These are phyloP conservation scores for Fusarium euwallaceae DNA, from an alignment of 2,329 filamentous ascomycete species.

Conservation along the genomic window DNA sequence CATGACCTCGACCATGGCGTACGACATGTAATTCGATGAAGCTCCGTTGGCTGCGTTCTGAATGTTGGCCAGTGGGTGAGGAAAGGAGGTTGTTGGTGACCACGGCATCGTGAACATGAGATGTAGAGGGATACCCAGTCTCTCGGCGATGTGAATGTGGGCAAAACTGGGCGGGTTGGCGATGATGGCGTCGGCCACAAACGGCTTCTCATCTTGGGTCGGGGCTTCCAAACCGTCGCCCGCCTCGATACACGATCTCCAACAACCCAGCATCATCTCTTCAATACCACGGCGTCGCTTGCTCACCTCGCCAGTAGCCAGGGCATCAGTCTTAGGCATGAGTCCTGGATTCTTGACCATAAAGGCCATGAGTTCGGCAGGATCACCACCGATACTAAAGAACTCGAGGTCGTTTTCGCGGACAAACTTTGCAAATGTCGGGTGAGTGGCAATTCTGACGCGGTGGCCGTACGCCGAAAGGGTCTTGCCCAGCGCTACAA, in stretches of 20 bases:
- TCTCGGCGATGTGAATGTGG: conserved; percentile 81
- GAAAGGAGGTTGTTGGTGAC: conserved; percentile 87
- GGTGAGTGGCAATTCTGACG: conserved; percentile 80
- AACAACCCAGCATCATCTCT: conserved; percentile 84
- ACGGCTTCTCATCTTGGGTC: conserved; percentile 64
- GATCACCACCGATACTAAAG: conserved; percentile 80
- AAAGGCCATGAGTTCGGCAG: conserved; percentile 83
- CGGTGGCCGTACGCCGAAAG: conserved; percentile 77
- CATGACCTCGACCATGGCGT: conserved; percentile 89
- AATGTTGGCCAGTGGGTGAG: conserved; percentile 88
- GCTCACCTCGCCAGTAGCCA: conserved; percentile 82
- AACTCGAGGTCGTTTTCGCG: conserved; percentile 80
- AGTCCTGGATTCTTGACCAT: conserved; percentile 92
- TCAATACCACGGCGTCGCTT: conserved; percentile 81
- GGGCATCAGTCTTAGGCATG: conserved; percentile 83
- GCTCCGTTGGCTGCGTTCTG: conserved; percentile 80
- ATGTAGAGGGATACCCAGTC: conserved; percentile 79
- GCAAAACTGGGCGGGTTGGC: conserved; percentile 84
- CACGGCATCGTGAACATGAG: conserved; percentile 98
- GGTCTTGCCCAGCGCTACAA: conserved; percentile 76
- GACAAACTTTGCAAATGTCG: conserved; percentile 76
- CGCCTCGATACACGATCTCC: conserved; percentile 86
- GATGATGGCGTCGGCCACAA: conserved; percentile 86
- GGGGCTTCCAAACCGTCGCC: conserved; percentile 72
- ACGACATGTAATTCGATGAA: conserved; percentile 85